Evolutionary conservation across 768 basidiomycete species (phyloP), one percentile per base, ranked within the genome.

Genomic region (Austroboletus festivus): DNA sequence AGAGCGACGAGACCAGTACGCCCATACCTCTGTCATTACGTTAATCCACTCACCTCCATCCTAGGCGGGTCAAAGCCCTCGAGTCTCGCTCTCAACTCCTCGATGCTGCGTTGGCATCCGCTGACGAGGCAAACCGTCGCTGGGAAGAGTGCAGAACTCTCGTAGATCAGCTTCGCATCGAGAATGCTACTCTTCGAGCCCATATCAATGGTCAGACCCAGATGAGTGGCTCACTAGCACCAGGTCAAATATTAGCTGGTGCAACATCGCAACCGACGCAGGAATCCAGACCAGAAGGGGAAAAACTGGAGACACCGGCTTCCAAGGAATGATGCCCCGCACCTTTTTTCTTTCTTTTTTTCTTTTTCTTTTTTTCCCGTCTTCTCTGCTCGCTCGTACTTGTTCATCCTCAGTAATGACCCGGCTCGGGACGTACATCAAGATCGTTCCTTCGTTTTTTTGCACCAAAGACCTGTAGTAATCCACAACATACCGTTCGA

Each of bases 81-180:
- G 90, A 93, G 61, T 85, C 86, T 38, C 84, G 90, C 21, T 91
- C 90, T 0, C 85, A 87, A 59, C 76, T 93, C 18, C 78, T 93
- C 44, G 89, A 93, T 60, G 85, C 90, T 15, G 90, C 90, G 1
- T 79, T 93, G 10, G 85, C 87, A 2, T 87, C 85, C 0, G 89
- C 89, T 4, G 89, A 93, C 62, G 90, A 91, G 62, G 90, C 90
- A 10, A 91, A 90, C 61, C 77, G 89, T 12, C 83, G 90, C 16
- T 91, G 89, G 88, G 90, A 92, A 58, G 90, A 93, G 55, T 92
- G 89, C 54, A 83, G 90, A n/a, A 81, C 83, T 2, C 77, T 93
- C 47, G 86, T 90, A n/a, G 90, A 93, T 64, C 86, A 89, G 63
- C 78, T 93, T 8, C 82, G 90, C 38, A 79, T 89, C 43, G 90